These are phyloP conservation scores for Vitis riparia DNA, from an alignment of 164 flowering plant species.

Conservation along the genomic window DNA sequence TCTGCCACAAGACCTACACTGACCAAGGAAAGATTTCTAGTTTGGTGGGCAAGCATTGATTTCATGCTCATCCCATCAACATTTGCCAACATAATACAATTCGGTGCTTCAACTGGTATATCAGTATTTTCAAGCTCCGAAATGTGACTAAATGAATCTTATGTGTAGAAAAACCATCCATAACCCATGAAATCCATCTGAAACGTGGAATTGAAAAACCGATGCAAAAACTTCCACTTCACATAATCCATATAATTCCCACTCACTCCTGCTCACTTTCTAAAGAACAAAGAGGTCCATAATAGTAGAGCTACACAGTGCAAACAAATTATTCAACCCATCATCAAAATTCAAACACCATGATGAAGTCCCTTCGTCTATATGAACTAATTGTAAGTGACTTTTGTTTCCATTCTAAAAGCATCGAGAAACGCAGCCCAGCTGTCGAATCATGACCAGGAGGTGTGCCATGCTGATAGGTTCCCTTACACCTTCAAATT, in stretches of 20 bases:
- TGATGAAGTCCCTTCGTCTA: slow-evolving; percentile 27
- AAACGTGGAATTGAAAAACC: slow-evolving; percentile 82
- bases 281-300: slow-evolving; percentile 68
- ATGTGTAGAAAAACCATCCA: slow-evolving; percentile 84
- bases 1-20: slow-evolving; percentile 82
- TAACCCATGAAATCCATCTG: slow-evolving; percentile 76
- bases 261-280: slow-evolving; percentile 28
- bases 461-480: slow-evolving; percentile 21
- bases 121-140: slow-evolving; percentile 89
- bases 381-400: slow-evolving; percentile 37
- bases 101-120: slow-evolving; percentile 72
- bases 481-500: slow-evolving; percentile 21
- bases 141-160: slow-evolving; percentile 88
- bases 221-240: slow-evolving; percentile 87
- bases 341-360: slow-evolving; percentile 22
- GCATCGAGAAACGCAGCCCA: slow-evolving; percentile 53
- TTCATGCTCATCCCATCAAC: slow-evolving; percentile 82
- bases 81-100: slow-evolving; percentile 93
- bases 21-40: slow-evolving; percentile 80
- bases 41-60: slow-evolving; percentile 84
- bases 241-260: slow-evolving; percentile 70
- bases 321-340: slow-evolving; percentile 31
- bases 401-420: slow-evolving; percentile 64
- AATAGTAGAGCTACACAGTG: slow-evolving; percentile 27
- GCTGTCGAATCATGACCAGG: slow-evolving; percentile 49